A percentile compares a stretch with the other conserved stretches of the same genome.
Conservation (phyloP, 352 stramenopile species). For the Globisporangium echinulatum region DNA sequence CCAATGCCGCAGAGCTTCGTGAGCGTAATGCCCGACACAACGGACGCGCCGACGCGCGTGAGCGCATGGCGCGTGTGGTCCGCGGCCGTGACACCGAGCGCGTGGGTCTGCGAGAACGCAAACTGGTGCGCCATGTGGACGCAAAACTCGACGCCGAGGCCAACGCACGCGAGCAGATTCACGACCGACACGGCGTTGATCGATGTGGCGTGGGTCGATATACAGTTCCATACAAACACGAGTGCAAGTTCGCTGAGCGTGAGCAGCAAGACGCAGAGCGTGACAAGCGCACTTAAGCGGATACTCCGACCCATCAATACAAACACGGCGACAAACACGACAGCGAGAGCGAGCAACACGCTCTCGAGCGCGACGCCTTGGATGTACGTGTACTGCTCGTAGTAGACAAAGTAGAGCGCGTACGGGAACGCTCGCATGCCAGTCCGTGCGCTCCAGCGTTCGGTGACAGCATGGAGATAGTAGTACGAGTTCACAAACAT, state of each 20-base stretch:
- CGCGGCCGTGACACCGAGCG: slow-evolving; percentile 34
- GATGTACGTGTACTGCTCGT: slow-evolving; percentile 91
- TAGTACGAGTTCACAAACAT: slow-evolving; percentile 90
- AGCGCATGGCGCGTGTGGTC: slow-evolving; percentile 74
- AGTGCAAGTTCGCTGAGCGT: slow-evolving; percentile 71
- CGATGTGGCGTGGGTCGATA: slow-evolving; percentile 47
- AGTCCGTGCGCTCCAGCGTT: slow-evolving; percentile 24
- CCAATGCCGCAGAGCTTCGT: slow-evolving; percentile 90
- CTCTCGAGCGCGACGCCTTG: slow-evolving; percentile 85
- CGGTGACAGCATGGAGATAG: slow-evolving; percentile 65
- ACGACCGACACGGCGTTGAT: slow-evolving; percentile 90
- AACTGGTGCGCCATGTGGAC: slow-evolving; percentile 86
- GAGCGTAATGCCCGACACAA: slow-evolving; percentile 89
- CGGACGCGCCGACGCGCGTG: slow-evolving; percentile 65
- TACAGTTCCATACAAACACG: slow-evolving; percentile 75
- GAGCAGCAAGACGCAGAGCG: slow-evolving; percentile 75
- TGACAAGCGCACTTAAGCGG: slow-evolving; percentile 57
- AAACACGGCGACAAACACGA: slow-evolving; percentile 76
- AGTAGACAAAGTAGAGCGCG: slow-evolving; percentile 88
- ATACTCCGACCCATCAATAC: slow-evolving; percentile 70
- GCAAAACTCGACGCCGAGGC: slow-evolving; percentile 87
- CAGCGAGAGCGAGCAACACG: slow-evolving; percentile 69
- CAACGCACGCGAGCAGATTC: slow-evolving; percentile 84
- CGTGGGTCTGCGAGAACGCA: slow-evolving; percentile 42
- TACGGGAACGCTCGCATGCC: slow-evolving; percentile 73